Base-by-base conservation (phyloP, 495 filamentous ascomycete species). In the Penicillium roqueforti region DNA sequence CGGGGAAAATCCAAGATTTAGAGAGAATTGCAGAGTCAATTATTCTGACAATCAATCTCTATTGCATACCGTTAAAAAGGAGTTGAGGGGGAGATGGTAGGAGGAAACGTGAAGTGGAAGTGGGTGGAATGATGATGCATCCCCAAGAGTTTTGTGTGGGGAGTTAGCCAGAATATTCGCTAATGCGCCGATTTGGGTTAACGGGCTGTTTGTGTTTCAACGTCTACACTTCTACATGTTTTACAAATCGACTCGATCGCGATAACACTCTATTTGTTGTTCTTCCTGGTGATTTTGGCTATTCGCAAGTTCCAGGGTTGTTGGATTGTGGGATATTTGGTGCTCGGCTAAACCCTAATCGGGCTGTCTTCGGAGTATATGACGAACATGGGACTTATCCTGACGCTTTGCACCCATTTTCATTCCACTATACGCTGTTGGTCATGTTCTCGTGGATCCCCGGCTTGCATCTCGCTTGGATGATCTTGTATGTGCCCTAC, bases 401-500 rank as follows among this genome's bases (percentile, higher is more conserved):
- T n/a, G n/a, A n/a, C n/a, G n/a, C n/a, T n/a, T n/a, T n/a, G n/a
- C n/a, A n/a, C n/a, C n/a, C n/a, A n/a, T n/a, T n/a, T n/a, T n/a
- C n/a, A n/a, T n/a, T n/a, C n/a, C n/a, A n/a, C n/a, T n/a, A n/a
- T n/a, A 49, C 76, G 18, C 68, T 74, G 55, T 67, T 75, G 3
- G 80, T 71, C 53, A 84, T 70, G 51, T 82, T 73, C 64, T 84
- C 83, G 56, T 72, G 77, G 49, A 83, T 76, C 1, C 80, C 80
- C 0, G 83, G 67, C 48, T 82, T 83, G 62, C 74, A 83, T 19
- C 78, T 78, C 1, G 80, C 81, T 56, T 83, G 80, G 51, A 83
- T 73, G 31, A 83, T 71, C 54, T 84, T 84, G 60, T 83, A 83
- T 4, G 81, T 79, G 11, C 68, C 60, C 10, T 69, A 60, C 0